Evolutionary conservation across 441 rosid species (phyloP).

Genomic region (Eugenia klotzschiana): DNA sequence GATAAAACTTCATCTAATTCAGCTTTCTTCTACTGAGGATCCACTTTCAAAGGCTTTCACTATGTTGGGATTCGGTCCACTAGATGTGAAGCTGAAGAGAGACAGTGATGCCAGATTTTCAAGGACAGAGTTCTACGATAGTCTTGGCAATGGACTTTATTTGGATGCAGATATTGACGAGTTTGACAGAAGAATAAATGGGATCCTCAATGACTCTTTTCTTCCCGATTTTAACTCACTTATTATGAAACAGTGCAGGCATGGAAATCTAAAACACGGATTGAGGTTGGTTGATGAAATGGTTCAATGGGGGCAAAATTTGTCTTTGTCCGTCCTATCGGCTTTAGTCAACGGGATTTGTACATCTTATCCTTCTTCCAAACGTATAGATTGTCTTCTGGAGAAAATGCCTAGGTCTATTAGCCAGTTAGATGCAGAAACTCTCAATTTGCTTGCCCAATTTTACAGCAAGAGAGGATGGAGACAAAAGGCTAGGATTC

Average conservation of each 20-base stretch:
- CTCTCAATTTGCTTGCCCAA: conserved; percentile 39
- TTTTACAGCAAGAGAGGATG: conserved; percentile 48
- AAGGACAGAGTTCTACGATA: conserved; percentile 61
- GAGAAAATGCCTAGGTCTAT: conserved; percentile 43
- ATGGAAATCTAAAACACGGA: conserved; percentile 26
- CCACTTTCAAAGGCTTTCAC: conserved; percentile 46
- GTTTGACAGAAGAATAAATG: conserved; percentile 35
- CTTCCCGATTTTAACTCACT: conserved; percentile 46
- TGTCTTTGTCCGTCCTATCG: conserved; percentile 26
- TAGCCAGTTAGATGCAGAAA: conserved; percentile 36
- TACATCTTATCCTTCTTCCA: conserved; percentile 24
- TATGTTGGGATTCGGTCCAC: conserved; percentile 44
- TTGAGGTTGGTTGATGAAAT: conserved; percentile 39
- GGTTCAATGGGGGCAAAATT: conserved; percentile 59
- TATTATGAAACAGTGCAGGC: conserved; percentile 22
- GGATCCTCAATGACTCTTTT: conserved; percentile 32
- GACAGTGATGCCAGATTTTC: conserved; percentile 39
- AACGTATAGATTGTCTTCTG: conserved; percentile 21
- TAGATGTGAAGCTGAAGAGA: conserved; percentile 53
- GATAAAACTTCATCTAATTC: conserved; percentile 30
- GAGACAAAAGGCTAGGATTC: conserved; percentile 24
- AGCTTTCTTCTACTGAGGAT: conserved; percentile 36
- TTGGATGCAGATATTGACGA: conserved; percentile 52
- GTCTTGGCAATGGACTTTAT: conserved; percentile 74
- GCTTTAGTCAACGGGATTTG: conserved; percentile 31